phyloP scores from a whole-genome alignment of 139 green algal species.

The Ulvella scutata region DNA sequence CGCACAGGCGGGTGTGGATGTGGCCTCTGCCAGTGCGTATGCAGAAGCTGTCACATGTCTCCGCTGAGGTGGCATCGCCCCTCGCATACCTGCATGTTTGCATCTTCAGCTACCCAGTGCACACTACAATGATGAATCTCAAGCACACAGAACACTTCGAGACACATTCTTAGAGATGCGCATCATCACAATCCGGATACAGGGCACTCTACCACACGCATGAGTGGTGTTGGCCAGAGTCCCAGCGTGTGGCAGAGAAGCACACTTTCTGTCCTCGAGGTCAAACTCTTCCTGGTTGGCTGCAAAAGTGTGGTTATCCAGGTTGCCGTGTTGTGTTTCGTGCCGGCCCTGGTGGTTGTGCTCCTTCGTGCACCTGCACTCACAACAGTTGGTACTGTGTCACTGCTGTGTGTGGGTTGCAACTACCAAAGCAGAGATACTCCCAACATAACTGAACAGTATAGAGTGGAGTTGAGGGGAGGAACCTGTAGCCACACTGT shows the following conservation, averaged over 20 bases:
- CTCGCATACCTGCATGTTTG: not conserved
- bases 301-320: not conserved
- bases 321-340: not conserved
- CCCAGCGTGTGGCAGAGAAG: too few species aligned
- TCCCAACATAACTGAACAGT: not conserved
- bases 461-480: not conserved
- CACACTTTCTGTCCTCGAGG: not conserved
- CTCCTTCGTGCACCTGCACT: not conserved
- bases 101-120: too few species aligned
- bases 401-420: too few species aligned
- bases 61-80: not conserved
- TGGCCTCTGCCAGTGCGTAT: not conserved
- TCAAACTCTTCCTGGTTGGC: not conserved
- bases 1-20: not conserved
- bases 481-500: not conserved
- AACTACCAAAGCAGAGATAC: too few species aligned
- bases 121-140: too few species aligned
- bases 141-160: too few species aligned
- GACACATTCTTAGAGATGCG: too few species aligned
- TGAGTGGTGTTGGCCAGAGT: too few species aligned
- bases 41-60: slow-evolving; percentile 1
- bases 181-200: too few species aligned
- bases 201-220: too few species aligned
- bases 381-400: too few species aligned
- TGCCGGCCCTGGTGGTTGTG: not conserved